Conservation (phyloP, 2,329 filamentous ascomycete genomes). For the Ophiostoma triangulosporum region DNA sequence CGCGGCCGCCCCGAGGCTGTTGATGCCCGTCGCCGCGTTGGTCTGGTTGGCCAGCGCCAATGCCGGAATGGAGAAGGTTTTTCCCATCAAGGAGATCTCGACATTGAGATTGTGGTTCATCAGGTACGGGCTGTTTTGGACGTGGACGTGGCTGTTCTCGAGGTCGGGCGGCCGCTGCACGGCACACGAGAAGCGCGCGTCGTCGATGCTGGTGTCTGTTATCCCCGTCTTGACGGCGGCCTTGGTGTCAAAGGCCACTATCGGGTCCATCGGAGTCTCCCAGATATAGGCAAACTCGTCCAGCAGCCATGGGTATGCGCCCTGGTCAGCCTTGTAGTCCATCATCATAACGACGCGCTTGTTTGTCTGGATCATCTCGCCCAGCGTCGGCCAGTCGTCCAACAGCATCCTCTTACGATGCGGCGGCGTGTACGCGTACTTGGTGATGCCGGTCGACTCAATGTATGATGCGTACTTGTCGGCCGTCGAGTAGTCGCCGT, state of each 20-base stretch:
- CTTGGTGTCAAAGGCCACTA: not conserved
- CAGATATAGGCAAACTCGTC: conserved; percentile 82
- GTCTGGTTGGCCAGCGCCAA: conserved; percentile 56
- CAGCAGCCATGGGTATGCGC: conserved; percentile 65
- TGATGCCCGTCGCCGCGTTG: conserved; percentile 51
- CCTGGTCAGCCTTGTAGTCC: conserved; percentile 75
- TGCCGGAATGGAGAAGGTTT: conserved; percentile 57
- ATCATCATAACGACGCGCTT: conserved; percentile 69
- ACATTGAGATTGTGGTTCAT: conserved; percentile 87
- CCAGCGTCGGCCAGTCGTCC: conserved; percentile 72
- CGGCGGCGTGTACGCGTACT: conserved; percentile 61
- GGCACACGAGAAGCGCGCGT: conserved; percentile 58
- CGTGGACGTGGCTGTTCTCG: conserved; percentile 31
- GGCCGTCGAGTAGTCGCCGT: conserved; percentile 57
- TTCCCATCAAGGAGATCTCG: conserved; percentile 52
- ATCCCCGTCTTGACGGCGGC: not conserved
- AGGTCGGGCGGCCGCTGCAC: conserved; percentile 64
- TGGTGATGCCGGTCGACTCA: conserved; percentile 54
- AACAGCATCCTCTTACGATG: conserved; percentile 39
- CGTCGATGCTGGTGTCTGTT: conserved; percentile 21
- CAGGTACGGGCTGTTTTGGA: conserved; percentile 57
- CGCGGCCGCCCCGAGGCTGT: conserved; percentile 52
- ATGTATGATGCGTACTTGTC: conserved; percentile 56
- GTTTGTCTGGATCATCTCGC: conserved; percentile 57
- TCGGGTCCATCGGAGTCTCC: conserved; percentile 77